Percentiles rank a stretch among this genome's conserved stretches.
Evolutionary conservation across 192 early-diverging fungal species (phyloP).

Genomic region (Coemansia asiatica): DNA sequence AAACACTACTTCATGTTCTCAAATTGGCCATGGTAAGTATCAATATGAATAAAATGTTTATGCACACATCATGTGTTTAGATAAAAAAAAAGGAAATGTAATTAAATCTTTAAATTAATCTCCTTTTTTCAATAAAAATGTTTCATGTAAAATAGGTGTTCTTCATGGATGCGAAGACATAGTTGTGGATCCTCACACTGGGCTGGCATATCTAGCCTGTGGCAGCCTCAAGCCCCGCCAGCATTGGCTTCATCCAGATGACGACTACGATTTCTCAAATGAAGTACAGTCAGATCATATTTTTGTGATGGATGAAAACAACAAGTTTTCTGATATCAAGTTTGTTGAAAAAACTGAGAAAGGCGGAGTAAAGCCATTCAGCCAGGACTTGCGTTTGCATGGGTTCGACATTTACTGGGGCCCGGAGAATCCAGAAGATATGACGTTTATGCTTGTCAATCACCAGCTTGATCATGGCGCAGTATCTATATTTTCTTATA

Average conservation of each 20-base stretch:
- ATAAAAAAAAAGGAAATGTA: too few species aligned
- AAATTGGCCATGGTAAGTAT: slow-evolving; percentile 36
- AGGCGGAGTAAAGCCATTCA: slow-evolving; percentile 35
- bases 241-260: slow-evolving; percentile 55
- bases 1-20: slow-evolving; percentile 47
- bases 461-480: slow-evolving; percentile 54
- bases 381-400: slow-evolving; percentile 53
- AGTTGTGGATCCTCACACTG: slow-evolving; percentile 56
- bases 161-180: slow-evolving; percentile 62
- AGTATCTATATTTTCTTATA: slow-evolving; percentile 55
- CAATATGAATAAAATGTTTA: too few species aligned
- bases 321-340: slow-evolving; percentile 24
- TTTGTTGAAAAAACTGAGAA: slow-evolving; percentile 17
- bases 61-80: too few species aligned
- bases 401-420: slow-evolving; percentile 58
- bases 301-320: slow-evolving; percentile 56
- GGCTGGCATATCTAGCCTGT: slow-evolving; percentile 60
- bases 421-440: slow-evolving; percentile 37
- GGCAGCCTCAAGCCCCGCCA: slow-evolving; percentile 49
- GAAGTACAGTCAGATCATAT: slow-evolving; percentile 45
- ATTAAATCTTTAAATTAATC: too few species aligned
- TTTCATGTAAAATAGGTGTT: slow-evolving; percentile 16
- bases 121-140: too few species aligned
- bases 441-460: slow-evolving; percentile 61
- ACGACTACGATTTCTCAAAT: slow-evolving; percentile 27